Evolutionary conservation across 257 asterid genomes (phyloP).

Genomic region (Jacaranda mimosifolia): DNA sequence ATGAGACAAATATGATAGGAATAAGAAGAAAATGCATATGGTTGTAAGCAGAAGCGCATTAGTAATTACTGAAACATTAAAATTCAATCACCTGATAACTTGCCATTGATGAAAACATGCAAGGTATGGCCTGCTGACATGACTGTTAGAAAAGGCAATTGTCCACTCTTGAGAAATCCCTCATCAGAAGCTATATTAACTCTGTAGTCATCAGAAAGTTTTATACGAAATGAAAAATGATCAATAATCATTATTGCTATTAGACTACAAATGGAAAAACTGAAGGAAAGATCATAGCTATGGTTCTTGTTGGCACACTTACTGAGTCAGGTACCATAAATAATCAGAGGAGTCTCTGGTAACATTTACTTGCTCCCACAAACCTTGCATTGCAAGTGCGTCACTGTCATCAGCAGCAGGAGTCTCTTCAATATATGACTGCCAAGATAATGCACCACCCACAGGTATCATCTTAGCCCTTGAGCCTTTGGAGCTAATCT

Average conservation of each 20-base stretch:
- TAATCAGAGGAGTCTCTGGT: slow-evolving; percentile 75
- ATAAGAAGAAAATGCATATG: not conserved
- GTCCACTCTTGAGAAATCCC: slow-evolving; percentile 62
- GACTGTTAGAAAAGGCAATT: slow-evolving; percentile 61
- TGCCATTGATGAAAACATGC: slow-evolving; percentile 73
- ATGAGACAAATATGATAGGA: not conserved
- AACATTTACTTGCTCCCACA: slow-evolving; percentile 61
- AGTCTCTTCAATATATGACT: slow-evolving; percentile 58
- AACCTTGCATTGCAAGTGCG: slow-evolving; percentile 42
- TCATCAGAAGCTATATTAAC: slow-evolving; percentile 64
- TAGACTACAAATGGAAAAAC: not conserved
- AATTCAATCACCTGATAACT: slow-evolving; percentile 55
- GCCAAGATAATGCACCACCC: slow-evolving; percentile 51
- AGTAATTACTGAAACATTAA: not conserved
- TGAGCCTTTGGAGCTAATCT: slow-evolving; percentile 56
- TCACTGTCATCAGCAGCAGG: slow-evolving; percentile 61
- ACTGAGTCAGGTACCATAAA: slow-evolving; percentile 78
- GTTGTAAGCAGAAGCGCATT: not conserved
- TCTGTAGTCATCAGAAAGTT: slow-evolving; percentile 36
- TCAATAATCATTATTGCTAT: not conserved
- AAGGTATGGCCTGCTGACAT: slow-evolving; percentile 83
- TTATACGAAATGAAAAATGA: not conserved
- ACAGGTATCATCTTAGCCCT: slow-evolving; percentile 53
- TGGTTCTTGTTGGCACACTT: slow-evolving; percentile 36
- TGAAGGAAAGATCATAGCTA: not conserved